Conservation (phyloP, 768 basidiomycete species). For the Phaeotremella fagi region DNA sequence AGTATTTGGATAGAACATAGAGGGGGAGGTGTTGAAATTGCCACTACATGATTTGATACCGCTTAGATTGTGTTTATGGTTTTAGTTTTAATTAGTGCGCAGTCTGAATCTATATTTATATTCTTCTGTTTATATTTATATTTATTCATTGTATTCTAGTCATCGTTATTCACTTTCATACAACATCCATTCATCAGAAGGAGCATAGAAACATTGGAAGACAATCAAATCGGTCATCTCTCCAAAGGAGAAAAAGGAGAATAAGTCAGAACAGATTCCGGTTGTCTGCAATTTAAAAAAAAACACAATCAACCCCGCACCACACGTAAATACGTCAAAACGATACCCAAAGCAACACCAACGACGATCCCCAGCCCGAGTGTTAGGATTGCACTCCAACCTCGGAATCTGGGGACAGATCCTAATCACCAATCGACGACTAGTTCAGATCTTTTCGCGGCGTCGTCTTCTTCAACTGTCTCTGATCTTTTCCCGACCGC, state of each 20-base stretch:
- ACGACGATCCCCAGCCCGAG: background rate
- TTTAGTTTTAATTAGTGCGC: background rate
- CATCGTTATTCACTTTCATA: background rate
- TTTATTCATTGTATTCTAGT: background rate
- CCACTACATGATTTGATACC: background rate
- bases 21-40: background rate
- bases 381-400: background rate
- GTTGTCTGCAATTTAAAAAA: no score
- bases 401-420: constrained; percentile 9
- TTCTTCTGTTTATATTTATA: background rate
- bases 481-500: constrained; percentile 27
- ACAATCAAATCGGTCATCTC: no score
- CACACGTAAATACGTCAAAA: background rate
- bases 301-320: no score
- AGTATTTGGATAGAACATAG: background rate
- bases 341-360: background rate
- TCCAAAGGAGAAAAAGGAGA: no score
- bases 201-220: no score
- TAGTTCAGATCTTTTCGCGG: background rate
- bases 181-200: no score
- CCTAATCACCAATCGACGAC: constrained; percentile 4
- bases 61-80: background rate
- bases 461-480: background rate
- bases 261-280: no score
- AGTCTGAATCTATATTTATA: no score